Evolutionary conservation across 208 protist genomes (phyloP), one percentile per base, ranked within the genome.

Genomic region (Crithidia thermophila): DNA sequence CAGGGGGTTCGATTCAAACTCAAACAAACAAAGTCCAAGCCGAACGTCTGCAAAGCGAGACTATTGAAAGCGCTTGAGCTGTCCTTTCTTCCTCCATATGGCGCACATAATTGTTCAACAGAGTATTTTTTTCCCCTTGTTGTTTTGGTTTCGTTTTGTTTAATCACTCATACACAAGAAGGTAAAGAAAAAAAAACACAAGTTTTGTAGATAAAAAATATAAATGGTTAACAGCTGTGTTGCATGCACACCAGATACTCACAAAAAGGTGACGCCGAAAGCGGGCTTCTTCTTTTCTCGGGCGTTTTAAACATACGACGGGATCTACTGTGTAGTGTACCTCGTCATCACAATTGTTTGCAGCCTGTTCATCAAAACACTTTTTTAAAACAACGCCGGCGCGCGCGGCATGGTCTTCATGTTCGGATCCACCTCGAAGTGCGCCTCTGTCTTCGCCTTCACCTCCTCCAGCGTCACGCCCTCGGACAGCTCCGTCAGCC

Each of bases 391-490:
- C 33, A 43, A 31, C 3, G 69, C 23, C 18, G 58, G 39, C 14
- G 43, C 69, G 61, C 75, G 37, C 23, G 40, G 51, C 68, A 72
- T 55, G 8, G 42, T 21, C 50, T 30, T 36, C 4, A 89, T 21
- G 20, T 75, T 61, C 18, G 52, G 50, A 27, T 61, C 30, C 28
- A 93, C 75, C 10, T 25, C 50, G 52, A 86, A 93, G 2, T 8
- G 21, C 21, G 78, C 70, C 20, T 72, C 80, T 18, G 88, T 93
- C 27, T 67, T 76, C 25, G 55, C 57, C 31, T 34, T 27, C 25
- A 98, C 66, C 37, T 93, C 76, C 11, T 98, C 94, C 11, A 98
- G 51, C 18, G 81, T 84, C 10, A 94, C 68, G 16, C 83, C 94
- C 13, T 82, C 66, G 11, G 79, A 81, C 6, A 94, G 42, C 70